Base-by-base conservation (phyloP, 2,329 filamentous ascomycete species). In the Diaporthe amygdali region DNA sequence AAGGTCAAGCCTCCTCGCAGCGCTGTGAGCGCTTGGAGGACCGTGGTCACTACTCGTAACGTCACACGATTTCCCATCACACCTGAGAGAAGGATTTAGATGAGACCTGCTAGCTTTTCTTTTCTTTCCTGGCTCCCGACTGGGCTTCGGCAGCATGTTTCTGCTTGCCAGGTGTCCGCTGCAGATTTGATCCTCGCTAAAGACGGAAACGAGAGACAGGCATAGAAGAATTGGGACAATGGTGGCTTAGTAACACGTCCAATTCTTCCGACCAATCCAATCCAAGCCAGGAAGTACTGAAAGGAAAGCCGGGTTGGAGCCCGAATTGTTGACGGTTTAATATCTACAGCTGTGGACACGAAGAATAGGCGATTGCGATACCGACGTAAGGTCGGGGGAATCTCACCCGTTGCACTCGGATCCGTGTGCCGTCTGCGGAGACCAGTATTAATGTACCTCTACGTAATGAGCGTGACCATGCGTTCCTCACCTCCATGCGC, bases 241-340 rank as follows among this genome's bases (percentile, higher is more conserved):
- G 10, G 7, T 46, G 27, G 37, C 30, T 15, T 34, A 8, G 64
- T 54, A 30, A n/a, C 46, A 54, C 64, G 20, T 27, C 10, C 5
- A 46, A 17, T 54, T 47, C 41, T 46, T 69, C 55, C 55, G 69
- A 56, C 41, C 39, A 30, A 69, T 55, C 17, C 46, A 37, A 34
- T 15, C 2, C 22, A 22, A 12, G 22, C 39, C 14, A 15, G n/a
- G 12, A n/a, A 41, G 30, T 22, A 14, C 22, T 22, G 17, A 7
- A 15, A 6, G 6, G 10, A 8, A 6, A 3, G 5, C 25, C 41
- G 10, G 15, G 20, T 32, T 7, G 12, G 27, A 17, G 41, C 7
- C 6, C 30, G 22, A 37, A 10, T 4, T 7, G 20, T 47, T 10
- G 12, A 12, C 25, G 14, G 10, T 2, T 14, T 3, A 7, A 27